Evolutionary conservation across 2,329 filamentous ascomycete species (phyloP).

Genomic region (Aureobasidium namibiae): DNA sequence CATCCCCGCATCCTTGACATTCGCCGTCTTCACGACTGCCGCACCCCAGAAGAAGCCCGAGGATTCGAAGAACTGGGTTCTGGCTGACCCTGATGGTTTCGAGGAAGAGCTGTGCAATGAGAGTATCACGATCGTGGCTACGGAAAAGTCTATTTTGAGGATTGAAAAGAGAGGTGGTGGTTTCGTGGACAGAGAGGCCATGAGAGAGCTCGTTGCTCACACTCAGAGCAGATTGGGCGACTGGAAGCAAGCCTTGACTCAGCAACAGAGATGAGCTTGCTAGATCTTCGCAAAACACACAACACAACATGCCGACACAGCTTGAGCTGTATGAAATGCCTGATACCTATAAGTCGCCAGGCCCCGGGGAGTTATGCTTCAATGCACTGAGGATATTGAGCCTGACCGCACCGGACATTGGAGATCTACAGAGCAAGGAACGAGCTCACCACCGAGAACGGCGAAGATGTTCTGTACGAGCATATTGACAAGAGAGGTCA

Average conservation of each 20-base stretch:
- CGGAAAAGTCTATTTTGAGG: slow-evolving; percentile 50
- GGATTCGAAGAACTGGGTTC: slow-evolving; percentile 51
- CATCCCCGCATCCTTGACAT: slow-evolving; percentile 68
- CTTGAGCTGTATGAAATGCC: neutral
- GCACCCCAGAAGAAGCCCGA: slow-evolving; percentile 37
- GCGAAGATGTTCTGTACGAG: neutral
- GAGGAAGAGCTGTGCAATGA: slow-evolving; percentile 83
- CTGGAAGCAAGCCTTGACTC: slow-evolving; percentile 27
- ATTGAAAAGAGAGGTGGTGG: slow-evolving; percentile 81
- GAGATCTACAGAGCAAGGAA: neutral
- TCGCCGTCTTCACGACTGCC: slow-evolving; percentile 63
- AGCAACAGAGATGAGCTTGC: slow-evolving; percentile 5
- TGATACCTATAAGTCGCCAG: neutral
- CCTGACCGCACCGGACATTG: no score
- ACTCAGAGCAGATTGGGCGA: slow-evolving; percentile 59
- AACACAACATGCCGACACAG: neutral
- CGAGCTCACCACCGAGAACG: no score
- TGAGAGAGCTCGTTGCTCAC: slow-evolving; percentile 49
- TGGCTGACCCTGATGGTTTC: slow-evolving; percentile 81
- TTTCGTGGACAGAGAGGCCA: slow-evolving; percentile 54
- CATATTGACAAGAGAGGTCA: neutral
- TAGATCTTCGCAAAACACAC: neutral
- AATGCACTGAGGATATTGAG: neutral
- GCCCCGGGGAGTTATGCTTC: no score
- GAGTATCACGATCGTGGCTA: slow-evolving; percentile 73